These are phyloP conservation scores for Somion occarium DNA, from an alignment of 1,284 basidiomycete genomes.

Conservation along the genomic window DNA sequence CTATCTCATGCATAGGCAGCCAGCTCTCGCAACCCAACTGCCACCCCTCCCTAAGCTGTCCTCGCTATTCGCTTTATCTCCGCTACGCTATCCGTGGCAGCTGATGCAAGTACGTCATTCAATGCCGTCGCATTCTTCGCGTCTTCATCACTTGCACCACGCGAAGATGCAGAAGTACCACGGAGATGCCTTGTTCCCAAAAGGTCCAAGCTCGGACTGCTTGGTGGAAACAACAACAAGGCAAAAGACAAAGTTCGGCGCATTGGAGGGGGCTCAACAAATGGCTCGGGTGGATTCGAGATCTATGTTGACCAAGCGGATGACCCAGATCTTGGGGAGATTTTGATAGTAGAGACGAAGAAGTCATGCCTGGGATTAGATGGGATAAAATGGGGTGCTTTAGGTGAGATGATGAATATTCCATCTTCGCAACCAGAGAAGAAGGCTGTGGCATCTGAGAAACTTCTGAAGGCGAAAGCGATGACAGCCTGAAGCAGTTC, in stretches of 20 bases:
- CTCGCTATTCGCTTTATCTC: conserved; percentile 66
- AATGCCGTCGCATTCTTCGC: conserved; percentile 25
- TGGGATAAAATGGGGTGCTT: conserved; percentile 54
- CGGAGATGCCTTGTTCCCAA: conserved; percentile 67
- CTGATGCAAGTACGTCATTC: conserved; percentile 23
- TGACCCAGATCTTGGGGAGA: conserved; percentile 63
- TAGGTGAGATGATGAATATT: conserved; percentile 59
- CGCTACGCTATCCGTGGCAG: conserved; percentile 55
- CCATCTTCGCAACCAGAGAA: conserved; percentile 27
- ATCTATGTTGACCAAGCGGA: conserved; percentile 67
- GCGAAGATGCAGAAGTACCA: conserved; percentile 27
- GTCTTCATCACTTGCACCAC: conserved; percentile 29
- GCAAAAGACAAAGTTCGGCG: conserved; percentile 28
- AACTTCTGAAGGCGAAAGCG: conserved; percentile 25
- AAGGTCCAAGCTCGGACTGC: conserved; percentile 61
- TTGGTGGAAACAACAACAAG: conserved; percentile 25
- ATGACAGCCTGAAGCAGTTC: conserved; percentile 10
- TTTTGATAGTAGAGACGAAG: conserved; percentile 75
- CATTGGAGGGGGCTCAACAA: too few relatives aligned
- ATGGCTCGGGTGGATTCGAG: conserved; percentile 51
- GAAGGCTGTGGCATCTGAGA: conserved; percentile 19
- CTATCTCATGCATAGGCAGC: too few relatives aligned
- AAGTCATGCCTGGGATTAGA: conserved; percentile 62
- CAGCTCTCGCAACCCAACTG: too few relatives aligned
- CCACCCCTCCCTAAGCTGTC: too few relatives aligned